Conservation (phyloP, 768 basidiomycete species). For the Hygrocybe coccinea region DNA sequence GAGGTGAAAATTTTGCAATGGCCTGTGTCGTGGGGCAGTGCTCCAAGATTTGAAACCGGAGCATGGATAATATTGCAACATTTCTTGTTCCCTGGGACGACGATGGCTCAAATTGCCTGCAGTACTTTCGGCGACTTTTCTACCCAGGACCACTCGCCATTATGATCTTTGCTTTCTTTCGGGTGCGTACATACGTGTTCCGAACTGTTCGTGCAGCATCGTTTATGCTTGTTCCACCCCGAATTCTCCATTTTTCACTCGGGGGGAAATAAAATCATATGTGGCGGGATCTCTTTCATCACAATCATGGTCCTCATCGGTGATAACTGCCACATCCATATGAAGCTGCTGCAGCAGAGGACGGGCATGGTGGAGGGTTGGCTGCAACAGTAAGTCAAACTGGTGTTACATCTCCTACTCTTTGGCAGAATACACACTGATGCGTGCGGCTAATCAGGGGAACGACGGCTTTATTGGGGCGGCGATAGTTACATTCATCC, state of each 20-base stretch:
- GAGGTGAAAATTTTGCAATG: no score
- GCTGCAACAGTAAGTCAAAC: slow-evolving; percentile 50
- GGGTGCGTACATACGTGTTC: no score
- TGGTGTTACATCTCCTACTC: background rate
- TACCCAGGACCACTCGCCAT: no score
- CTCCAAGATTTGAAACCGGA: no score
- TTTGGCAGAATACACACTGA: background rate
- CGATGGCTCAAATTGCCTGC: no score
- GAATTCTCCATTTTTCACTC: no score
- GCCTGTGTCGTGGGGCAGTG: no score
- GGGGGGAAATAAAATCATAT: no score
- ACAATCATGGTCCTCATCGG: slow-evolving; percentile 79
- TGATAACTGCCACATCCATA: slow-evolving; percentile 62
- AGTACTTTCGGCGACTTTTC: no score
- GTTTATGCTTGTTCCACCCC: background rate
- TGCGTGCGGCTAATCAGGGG: slow-evolving; percentile 39
- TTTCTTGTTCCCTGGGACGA: no score
- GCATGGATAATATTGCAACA: no score
- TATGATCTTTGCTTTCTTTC: no score
- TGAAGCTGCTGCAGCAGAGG: slow-evolving; percentile 57
- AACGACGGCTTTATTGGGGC: slow-evolving; percentile 80
- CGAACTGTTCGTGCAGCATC: background rate
- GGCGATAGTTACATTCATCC: slow-evolving; percentile 65
- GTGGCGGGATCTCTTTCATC: slow-evolving; percentile 64
- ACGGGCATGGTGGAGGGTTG: slow-evolving; percentile 53